Percentiles rank a stretch among this genome's conserved stretches.
Evolutionary conservation across 257 asterid species (phyloP).

Genomic region (Nicotiana obtusifolia): DNA sequence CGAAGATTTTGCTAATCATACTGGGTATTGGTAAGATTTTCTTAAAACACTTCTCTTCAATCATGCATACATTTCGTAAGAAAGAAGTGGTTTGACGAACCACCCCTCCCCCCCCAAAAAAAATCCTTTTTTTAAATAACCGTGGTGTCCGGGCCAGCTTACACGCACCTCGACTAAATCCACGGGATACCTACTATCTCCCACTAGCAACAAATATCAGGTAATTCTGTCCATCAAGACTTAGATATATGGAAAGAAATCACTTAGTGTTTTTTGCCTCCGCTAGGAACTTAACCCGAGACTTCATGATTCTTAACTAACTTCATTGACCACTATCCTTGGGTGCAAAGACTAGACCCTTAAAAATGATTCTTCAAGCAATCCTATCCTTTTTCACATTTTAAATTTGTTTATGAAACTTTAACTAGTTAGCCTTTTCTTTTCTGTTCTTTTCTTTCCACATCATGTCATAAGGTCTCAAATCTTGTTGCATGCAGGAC

Average conservation of each 20-base stretch:
- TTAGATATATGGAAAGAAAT: no score
- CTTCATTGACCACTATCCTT: no score
- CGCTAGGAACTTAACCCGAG: no score
- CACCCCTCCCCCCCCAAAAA: no score
- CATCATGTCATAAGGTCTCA: neutral
- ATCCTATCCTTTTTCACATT: neutral
- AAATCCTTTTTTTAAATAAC: no score
- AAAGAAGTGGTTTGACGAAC: neutral
- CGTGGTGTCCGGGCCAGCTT: no score
- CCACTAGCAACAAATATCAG: no score
- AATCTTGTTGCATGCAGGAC: conserved; percentile 24
- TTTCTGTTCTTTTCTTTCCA: neutral
- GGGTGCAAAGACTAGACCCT: neutral
- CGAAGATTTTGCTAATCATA: conserved; percentile 16
- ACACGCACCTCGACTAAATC: no score
- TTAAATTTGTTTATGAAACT: neutral
- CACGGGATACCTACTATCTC: no score
- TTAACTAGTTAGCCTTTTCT: neutral
- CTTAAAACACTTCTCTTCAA: neutral
- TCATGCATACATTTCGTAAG: neutral
- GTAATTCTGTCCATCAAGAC: no score
- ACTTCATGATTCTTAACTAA: no score
- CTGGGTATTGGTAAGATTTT: conserved; percentile 24
- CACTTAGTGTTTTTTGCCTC: no score
- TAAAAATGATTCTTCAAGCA: neutral